Evolutionary conservation across 306 rosid species (phyloP).

Genomic region (Acacia confusa): DNA sequence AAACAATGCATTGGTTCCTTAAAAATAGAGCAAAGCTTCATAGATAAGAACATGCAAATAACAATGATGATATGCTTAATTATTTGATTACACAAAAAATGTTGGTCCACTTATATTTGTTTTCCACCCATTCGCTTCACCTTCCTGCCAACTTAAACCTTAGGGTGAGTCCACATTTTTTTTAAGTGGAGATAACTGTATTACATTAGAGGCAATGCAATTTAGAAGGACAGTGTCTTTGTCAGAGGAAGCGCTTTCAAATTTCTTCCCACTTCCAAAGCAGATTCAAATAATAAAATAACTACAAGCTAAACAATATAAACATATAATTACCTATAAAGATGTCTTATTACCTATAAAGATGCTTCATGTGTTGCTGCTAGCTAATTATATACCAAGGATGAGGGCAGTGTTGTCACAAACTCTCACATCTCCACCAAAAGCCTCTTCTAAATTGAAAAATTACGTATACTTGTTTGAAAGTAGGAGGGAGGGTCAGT

Average conservation of each 20-base stretch:
- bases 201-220: slow-evolving; percentile 94
- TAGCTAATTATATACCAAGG: slow-evolving; percentile 93
- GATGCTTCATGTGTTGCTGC: slow-evolving; percentile 97
- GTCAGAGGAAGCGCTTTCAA: slow-evolving; percentile 18
- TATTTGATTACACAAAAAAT: slow-evolving; percentile 89
- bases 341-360: slow-evolving; percentile 18
- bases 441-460: slow-evolving; percentile 84
- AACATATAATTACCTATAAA: slow-evolving; percentile 60
- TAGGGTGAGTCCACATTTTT: slow-evolving; percentile 98
- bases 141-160: slow-evolving; percentile 91
- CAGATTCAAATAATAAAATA: slow-evolving; percentile 24
- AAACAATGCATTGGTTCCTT: too few relatives aligned
- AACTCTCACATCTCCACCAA: slow-evolving; percentile 94
- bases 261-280: slow-evolving; percentile 12
- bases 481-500: slow-evolving; percentile 6
- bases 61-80: too few relatives aligned
- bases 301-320: background rate
- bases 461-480: slow-evolving; percentile 58
- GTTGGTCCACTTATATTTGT: slow-evolving; percentile 95
- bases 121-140: slow-evolving; percentile 99
- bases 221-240: slow-evolving; percentile 49
- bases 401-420: slow-evolving; percentile 91
- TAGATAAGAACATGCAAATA: too few relatives aligned
- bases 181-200: slow-evolving; percentile 89
- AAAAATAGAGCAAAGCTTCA: too few relatives aligned